These are phyloP conservation scores for Breynia disticha DNA, from an alignment of 441 rosid species.

Conservation along the genomic window DNA sequence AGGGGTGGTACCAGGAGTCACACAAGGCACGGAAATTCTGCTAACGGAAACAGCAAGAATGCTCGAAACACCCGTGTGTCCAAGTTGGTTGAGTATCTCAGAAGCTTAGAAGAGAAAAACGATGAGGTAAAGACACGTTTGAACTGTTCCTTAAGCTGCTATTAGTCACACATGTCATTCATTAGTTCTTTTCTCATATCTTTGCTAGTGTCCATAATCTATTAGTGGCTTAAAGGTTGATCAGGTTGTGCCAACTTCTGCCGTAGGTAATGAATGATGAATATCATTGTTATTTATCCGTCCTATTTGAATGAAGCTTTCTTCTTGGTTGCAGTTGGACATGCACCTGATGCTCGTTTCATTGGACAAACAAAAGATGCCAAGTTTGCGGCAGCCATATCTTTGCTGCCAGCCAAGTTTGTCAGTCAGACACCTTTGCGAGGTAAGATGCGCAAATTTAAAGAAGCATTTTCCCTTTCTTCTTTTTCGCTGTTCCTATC, in stretches of 20 bases:
- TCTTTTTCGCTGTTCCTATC: no score
- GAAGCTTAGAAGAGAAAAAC: slow-evolving; percentile 38
- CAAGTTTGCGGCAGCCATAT: slow-evolving; percentile 49
- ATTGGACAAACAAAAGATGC: slow-evolving; percentile 34
- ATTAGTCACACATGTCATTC: neutral
- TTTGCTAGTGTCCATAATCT: neutral
- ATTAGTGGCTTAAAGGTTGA: no score
- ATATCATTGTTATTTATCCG: neutral
- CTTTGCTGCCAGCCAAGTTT: slow-evolving; percentile 43
- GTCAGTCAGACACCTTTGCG: slow-evolving; percentile 38
- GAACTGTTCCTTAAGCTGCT: neutral
- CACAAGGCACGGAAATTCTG: slow-evolving; percentile 39
- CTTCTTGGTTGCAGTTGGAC: slow-evolving; percentile 32
- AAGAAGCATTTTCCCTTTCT: no score
- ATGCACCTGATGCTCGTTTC: slow-evolving; percentile 47
- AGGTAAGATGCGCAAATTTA: slow-evolving; percentile 28
- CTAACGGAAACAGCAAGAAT: slow-evolving; percentile 35
- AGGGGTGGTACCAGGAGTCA: slow-evolving; percentile 62
- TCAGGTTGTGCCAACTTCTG: no score
- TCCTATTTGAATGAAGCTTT: slow-evolving; percentile 11
- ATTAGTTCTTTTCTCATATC: neutral
- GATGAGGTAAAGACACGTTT: slow-evolving; percentile 39
- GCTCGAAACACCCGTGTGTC: slow-evolving; percentile 33
- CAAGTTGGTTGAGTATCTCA: slow-evolving; percentile 49
- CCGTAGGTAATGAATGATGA: neutral